Percentiles rank a stretch among this genome's conserved stretches.
Conservation (phyloP, 2,329 filamentous ascomycete species). For the Cladosporium sp. region DNA sequence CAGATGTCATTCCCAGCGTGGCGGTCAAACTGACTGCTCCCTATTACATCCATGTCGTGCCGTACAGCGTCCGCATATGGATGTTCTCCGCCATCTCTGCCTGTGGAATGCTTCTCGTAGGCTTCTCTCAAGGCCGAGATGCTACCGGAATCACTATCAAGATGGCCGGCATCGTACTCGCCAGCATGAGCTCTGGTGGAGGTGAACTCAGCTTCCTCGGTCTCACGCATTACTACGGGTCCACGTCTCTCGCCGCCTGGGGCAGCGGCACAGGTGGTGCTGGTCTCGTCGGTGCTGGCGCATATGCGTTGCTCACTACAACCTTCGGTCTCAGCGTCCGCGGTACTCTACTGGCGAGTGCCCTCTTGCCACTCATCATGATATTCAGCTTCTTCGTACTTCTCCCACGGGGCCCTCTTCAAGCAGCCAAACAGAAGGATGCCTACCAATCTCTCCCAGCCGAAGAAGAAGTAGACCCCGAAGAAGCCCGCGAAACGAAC, state of each 20-base stretch:
- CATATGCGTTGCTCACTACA: conserved; percentile 83
- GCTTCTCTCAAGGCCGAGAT: conserved; percentile 52
- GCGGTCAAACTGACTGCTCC: conserved; percentile 81
- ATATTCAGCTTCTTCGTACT: conserved; percentile 79
- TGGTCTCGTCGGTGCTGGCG: conserved; percentile 76
- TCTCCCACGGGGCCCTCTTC: conserved; percentile 64
- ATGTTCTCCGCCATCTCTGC: conserved; percentile 70
- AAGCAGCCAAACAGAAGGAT: conserved; percentile 37
- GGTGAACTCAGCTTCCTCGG: conserved; percentile 90
- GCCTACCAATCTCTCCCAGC: conserved; percentile 52
- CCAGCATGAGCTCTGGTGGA: conserved; percentile 77
- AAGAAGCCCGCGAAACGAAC: conserved; percentile 32
- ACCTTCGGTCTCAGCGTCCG: conserved; percentile 70
- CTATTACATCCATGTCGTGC: conserved; percentile 86
- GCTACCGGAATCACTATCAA: conserved; percentile 62
- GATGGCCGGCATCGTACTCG: conserved; percentile 76
- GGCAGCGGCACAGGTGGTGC: conserved; percentile 87
- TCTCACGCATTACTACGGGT: conserved; percentile 88
- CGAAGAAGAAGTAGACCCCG: conserved; percentile 37
- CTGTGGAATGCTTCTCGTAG: conserved; percentile 84
- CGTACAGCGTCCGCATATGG: conserved; percentile 71
- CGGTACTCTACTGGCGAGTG: conserved; percentile 69
- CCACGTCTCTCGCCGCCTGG: conserved; percentile 83
- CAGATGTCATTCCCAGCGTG: conserved; percentile 88
- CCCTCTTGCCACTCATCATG: conserved; percentile 77